A percentile compares a stretch with the other conserved stretches of the same genome.
Conservation (phyloP, 805 yeast genomes). For the Nakazawaea populi region DNA sequence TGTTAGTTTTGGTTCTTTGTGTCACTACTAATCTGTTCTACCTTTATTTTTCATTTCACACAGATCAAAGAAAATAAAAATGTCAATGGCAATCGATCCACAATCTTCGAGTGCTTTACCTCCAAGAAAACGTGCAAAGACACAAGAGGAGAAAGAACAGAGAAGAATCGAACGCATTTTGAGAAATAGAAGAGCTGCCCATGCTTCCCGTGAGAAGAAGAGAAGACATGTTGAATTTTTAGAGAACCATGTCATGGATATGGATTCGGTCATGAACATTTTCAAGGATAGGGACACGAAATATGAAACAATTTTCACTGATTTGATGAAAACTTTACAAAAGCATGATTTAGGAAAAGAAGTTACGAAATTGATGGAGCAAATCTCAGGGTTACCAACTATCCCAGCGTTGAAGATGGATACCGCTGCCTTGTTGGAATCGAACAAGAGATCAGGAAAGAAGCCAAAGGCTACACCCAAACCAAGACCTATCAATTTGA, state of each 20-base stretch:
- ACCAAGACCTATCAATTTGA: conserved; percentile 8
- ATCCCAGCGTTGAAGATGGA: conserved; percentile 14
- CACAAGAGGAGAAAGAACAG: conserved; percentile 95
- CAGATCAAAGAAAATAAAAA: no score
- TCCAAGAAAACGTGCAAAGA: conserved; percentile 94
- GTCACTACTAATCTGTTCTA: no score
- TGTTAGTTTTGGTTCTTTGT: no score
- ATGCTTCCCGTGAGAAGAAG: conserved; percentile 95
- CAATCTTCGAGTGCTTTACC: conserved; percentile 46
- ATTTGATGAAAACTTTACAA: conserved; percentile 14
- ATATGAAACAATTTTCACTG: conserved; percentile 12
- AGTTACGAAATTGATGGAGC: conserved; percentile 5
- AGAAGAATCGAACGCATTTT: conserved; percentile 88
- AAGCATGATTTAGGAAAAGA: conserved; percentile 12
- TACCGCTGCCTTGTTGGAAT: conserved; percentile 16
- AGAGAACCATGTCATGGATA: conserved; percentile 49
- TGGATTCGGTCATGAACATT: conserved; percentile 24
- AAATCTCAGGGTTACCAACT: conserved; percentile 6
- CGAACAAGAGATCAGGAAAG: conserved; percentile 12
- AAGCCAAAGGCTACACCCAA: conserved; percentile 3
- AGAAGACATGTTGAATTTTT: conserved; percentile 84
- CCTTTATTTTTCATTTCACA: no score
- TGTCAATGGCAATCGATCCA: not conserved
- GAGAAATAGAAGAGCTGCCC: conserved; percentile 95
- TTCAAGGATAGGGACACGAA: conserved; percentile 14